Conservation (phyloP, 306 rosid genomes). For the Glycyrrhiza uralensis region DNA sequence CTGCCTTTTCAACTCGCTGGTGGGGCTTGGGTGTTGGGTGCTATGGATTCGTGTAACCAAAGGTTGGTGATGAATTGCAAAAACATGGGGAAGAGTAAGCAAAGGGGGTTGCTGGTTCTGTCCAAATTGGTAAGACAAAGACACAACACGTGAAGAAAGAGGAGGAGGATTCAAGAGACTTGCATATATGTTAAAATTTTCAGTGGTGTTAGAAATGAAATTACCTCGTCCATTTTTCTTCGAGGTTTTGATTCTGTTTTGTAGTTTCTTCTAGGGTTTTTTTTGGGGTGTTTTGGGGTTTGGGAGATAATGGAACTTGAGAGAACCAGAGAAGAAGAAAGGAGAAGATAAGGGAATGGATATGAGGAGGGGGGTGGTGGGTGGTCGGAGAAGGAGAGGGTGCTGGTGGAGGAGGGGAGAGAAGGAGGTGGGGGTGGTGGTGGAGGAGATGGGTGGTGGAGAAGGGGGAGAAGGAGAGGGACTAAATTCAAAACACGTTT, state of each 20-base stretch:
- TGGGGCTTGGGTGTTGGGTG: slow-evolving; percentile 31
- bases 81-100: slow-evolving; percentile 65
- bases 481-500: no score
- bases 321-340: no score
- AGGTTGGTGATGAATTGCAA: slow-evolving; percentile 33
- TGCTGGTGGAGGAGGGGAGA: no score
- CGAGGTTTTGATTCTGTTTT: slow-evolving; percentile 36
- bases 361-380: no score
- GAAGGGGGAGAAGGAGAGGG: no score
- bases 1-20: slow-evolving; percentile 30
- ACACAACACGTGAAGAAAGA: slow-evolving; percentile 15
- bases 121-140: slow-evolving; percentile 6
- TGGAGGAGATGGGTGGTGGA: no score
- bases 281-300: no score
- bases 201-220: slow-evolving; percentile 21
- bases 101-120: slow-evolving; percentile 57
- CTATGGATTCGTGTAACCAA: slow-evolving; percentile 30
- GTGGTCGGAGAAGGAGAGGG: no score
- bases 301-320: no score
- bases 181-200: slow-evolving; percentile 42
- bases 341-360: no score
- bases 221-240: slow-evolving; percentile 31
- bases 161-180: slow-evolving; percentile 47
- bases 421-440: no score
- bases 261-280: no score